These are phyloP conservation scores for Schoenoplectus tabernaemontani DNA, from an alignment of 202 grass and related monocot genomes.

Conservation along the genomic window DNA sequence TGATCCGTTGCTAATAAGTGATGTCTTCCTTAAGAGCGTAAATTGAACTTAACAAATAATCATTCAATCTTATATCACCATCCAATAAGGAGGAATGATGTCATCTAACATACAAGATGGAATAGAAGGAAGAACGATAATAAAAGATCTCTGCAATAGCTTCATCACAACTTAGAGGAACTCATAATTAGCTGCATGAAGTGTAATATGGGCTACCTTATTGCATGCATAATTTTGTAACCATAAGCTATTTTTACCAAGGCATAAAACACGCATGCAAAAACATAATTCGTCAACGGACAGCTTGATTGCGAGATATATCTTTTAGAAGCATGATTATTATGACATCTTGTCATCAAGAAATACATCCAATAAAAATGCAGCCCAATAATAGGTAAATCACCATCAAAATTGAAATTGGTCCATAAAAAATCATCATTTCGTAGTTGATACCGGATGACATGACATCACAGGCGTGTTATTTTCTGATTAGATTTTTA, in stretches of 20 bases:
- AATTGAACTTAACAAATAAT: constrained; percentile 1
- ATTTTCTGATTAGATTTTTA: neutral
- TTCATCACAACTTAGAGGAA: neutral
- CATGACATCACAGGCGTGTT: neutral
- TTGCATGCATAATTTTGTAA: neutral
- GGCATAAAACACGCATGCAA: neutral
- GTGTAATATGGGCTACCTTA: neutral
- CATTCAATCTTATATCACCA: neutral
- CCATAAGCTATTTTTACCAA: neutral
- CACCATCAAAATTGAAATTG: constrained; percentile 2
- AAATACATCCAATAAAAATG: constrained; percentile 1
- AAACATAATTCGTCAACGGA: too few species aligned
- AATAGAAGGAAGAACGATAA: too few species aligned
- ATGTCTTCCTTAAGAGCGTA: neutral
- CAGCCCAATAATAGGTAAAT: constrained; percentile 17
- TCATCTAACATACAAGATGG: neutral
- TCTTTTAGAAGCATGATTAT: constrained; percentile 17
- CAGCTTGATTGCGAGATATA: neutral
- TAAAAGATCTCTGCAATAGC: neutral
- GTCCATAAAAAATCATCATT: constrained; percentile 9
- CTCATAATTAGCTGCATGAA: neutral
- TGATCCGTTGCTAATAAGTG: constrained; percentile 19
- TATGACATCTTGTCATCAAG: neutral
- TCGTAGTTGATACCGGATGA: neutral
- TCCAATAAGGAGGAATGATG: too few species aligned